phyloP scores from a whole-genome alignment of 176 grass and related monocot genomes.

The Pontederia crassipes region DNA sequence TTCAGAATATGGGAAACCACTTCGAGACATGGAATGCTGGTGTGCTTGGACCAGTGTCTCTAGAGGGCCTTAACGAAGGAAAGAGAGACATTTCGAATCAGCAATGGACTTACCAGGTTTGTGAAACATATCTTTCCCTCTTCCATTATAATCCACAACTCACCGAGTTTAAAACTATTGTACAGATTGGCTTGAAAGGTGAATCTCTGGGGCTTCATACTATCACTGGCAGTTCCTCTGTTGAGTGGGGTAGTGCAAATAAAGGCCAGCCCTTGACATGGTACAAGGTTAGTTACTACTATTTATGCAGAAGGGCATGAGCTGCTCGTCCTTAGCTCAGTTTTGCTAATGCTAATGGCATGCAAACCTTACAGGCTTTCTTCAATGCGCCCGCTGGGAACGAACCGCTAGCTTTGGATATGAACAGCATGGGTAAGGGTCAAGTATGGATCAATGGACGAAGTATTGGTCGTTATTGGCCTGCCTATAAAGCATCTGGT shows the following conservation, averaged over 20 bases:
- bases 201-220: constrained; percentile 52
- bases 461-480: constrained; percentile 75
- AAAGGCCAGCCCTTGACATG: constrained; percentile 65
- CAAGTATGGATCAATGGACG: constrained; percentile 90
- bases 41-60: constrained; percentile 64
- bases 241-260: constrained; percentile 47
- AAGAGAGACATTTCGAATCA: constrained; percentile 68
- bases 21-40: constrained; percentile 23
- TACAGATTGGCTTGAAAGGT: constrained; percentile 69
- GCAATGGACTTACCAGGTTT: constrained; percentile 88
- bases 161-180: neutral
- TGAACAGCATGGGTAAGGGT: constrained; percentile 92
- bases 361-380: constrained; percentile 31
- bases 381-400: constrained; percentile 70
- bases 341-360: too few relatives aligned
- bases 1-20: constrained; percentile 53
- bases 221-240: constrained; percentile 51
- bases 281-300: constrained; percentile 54
- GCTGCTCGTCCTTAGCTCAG: too few relatives aligned
- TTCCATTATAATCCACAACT: too few relatives aligned
- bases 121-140: too few relatives aligned
- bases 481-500: constrained; percentile 48
- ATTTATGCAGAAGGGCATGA: neutral
- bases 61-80: constrained; percentile 50
- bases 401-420: constrained; percentile 76